These are phyloP conservation scores for Cryoendolithus antarcticus DNA, from an alignment of 2,329 filamentous ascomycete genomes.

Conservation along the genomic window DNA sequence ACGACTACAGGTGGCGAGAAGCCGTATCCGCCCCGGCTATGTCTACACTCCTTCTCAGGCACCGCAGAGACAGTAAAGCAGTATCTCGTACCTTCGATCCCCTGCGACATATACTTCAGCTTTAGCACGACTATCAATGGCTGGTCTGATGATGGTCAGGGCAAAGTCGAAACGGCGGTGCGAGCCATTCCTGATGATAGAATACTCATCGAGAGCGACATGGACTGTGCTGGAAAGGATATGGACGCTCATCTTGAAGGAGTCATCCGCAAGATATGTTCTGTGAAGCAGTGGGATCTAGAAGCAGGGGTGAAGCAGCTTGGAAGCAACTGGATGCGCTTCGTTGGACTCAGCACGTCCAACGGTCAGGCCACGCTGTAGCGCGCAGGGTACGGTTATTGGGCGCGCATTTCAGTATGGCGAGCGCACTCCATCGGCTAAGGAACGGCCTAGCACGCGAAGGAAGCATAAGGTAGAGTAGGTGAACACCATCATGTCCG, in stretches of 20 bases:
- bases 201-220: constrained; percentile 78
- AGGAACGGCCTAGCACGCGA: not conserved
- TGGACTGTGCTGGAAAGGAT: constrained; percentile 65
- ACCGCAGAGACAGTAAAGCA: constrained; percentile 61
- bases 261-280: constrained; percentile 63
- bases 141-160: constrained; percentile 30
- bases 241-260: constrained; percentile 73
- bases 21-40: constrained; percentile 76
- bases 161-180: constrained; percentile 54
- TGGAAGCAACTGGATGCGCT: constrained; percentile 63
- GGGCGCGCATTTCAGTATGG: too few species aligned
- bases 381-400: too few species aligned
- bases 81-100: constrained; percentile 62
- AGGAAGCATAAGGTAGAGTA: too few species aligned
- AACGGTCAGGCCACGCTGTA: too few species aligned
- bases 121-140: constrained; percentile 75
- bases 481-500: too few species aligned
- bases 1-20: constrained; percentile 21
- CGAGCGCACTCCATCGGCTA: too few species aligned
- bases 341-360: constrained; percentile 33
- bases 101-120: constrained; percentile 71
- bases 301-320: constrained; percentile 57
- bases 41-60: constrained; percentile 87
- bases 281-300: constrained; percentile 64
- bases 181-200: constrained; percentile 62